These are phyloP conservation scores for Penstemon barbatus DNA, from an alignment of 257 asterid species.

Conservation along the genomic window DNA sequence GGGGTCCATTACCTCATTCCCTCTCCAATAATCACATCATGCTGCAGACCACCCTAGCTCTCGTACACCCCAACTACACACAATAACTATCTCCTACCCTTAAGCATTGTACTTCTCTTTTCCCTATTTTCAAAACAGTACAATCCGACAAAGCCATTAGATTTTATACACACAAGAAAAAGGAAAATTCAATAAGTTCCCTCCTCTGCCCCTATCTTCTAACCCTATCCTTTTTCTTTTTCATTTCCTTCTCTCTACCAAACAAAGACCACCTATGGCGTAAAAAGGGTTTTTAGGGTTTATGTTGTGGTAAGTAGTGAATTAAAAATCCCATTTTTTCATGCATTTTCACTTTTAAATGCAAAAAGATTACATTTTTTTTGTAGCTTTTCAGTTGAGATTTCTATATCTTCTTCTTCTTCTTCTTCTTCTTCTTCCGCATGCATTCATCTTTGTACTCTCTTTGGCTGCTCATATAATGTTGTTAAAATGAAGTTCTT, in stretches of 20 bases:
- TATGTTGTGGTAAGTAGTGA: conserved; percentile 23
- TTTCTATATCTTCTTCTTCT: not conserved
- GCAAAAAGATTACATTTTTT: conserved; percentile 9
- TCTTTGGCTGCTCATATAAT: conserved; percentile 5
- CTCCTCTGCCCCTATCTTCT: conserved; percentile 40
- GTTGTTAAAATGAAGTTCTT: not conserved
- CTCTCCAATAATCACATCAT: conserved; percentile 23
- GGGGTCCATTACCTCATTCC: conserved; percentile 26
- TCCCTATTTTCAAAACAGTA: conserved; percentile 24
- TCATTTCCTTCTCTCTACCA: conserved; percentile 12
- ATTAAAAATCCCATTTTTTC: conserved; percentile 20
- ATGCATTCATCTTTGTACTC: not conserved
- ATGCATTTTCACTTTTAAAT: conserved; percentile 21
- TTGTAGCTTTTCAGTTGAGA: not conserved
- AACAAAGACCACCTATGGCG: conserved; percentile 33
- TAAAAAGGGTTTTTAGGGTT: conserved; percentile 39
- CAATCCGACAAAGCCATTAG: conserved; percentile 29
- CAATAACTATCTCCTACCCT: conserved; percentile 23
- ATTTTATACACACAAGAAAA: not conserved
- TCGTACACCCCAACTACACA: conserved; percentile 39
- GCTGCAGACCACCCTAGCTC: conserved; percentile 17
- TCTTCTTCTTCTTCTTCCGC: conserved; percentile 2
- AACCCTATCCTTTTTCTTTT: conserved; percentile 48
- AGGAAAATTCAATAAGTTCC: conserved; percentile 11
- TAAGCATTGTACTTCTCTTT: conserved; percentile 27